Evolutionary conservation across 1,139 yeast genomes (phyloP), one percentile per base, ranked within the genome.

Genomic region (Yamadazyma conglobata): DNA sequence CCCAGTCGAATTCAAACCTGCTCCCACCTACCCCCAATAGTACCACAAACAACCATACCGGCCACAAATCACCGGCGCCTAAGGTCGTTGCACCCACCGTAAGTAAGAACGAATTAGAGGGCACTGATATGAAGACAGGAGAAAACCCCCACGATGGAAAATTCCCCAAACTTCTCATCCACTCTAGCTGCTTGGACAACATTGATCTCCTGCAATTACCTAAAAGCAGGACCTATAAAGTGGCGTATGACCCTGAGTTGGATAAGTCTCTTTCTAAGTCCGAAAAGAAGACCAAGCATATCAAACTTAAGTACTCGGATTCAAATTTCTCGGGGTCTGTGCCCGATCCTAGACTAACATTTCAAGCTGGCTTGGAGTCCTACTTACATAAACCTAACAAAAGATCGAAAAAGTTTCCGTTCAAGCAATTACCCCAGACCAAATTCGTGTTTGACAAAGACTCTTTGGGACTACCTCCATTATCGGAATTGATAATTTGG

Each of bases 391-490:
- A 64, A 40, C 73, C 73, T 1, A 64, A 64, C 44, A 67, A 66
- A 38, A 42, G 54, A 27, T 61, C 71, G 2, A 65, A 63, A 38
- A 64, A 64, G 35, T 60, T 64, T 37, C 73, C 73, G 0, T 66
- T 63, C 48, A 65, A 60, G 37, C 72, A 64, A 15, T 56, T 79
- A 15, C 73, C 77, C 0, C 60, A 72, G 21, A 77, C 86, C 1
- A 69, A 69, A 32, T 74, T 76, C 40, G 48, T 60, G 3, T 80
- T 64, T 47, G 95, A 88, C 52, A 70, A 76, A 34, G 69, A 81
- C 46, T 85, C 94, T 0, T 54, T 87, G 15, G 94, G 94, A 0
- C 80, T 82, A 0, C 77, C 80, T 9, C 96, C 95, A 0, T 71
- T 79, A 4, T 64, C 77, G 4, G 86, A 83, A 46, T 54, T 88